Percentiles rank a stretch among this genome's conserved stretches.
phyloP scores from a whole-genome alignment of 176 grass and related monocot species.

The Ampelocalamus luodianensis region DNA sequence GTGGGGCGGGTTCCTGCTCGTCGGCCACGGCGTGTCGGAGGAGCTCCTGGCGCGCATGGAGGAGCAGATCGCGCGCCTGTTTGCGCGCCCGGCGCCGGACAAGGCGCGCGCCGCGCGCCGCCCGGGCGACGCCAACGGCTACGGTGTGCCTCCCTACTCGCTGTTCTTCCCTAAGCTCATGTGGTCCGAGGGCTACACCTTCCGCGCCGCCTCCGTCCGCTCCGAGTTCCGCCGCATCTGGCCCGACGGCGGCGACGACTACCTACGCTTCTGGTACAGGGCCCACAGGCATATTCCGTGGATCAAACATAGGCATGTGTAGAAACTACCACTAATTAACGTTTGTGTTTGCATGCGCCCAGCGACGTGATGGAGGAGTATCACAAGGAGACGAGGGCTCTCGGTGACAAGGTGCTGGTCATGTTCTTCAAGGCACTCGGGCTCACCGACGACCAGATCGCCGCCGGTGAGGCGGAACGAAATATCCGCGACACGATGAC shows the following conservation, averaged over 20 bases:
- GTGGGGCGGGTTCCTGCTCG: conserved; percentile 72
- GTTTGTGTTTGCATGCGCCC: background rate
- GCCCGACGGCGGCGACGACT: conserved; percentile 51
- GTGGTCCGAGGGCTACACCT: conserved; percentile 80
- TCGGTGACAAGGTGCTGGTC: conserved; percentile 43
- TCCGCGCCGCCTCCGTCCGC: conserved; percentile 40
- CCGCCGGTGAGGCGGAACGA: conserved; percentile 25
- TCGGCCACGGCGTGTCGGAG: conserved; percentile 43
- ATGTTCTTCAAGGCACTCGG: conserved; percentile 60
- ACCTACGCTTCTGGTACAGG: conserved; percentile 38
- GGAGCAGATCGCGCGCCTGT: conserved; percentile 53
- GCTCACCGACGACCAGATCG: conserved; percentile 45
- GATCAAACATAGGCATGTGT: background rate
- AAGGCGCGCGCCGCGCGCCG: conserved; percentile 59
- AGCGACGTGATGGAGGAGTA: conserved; percentile 73
- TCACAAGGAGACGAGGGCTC: conserved; percentile 46
- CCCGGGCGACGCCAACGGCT: conserved; percentile 11
- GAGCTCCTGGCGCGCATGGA: conserved; percentile 21
- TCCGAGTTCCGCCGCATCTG: conserved; percentile 60
- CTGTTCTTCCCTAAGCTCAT: conserved; percentile 58
- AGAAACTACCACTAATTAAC: too few species aligned
- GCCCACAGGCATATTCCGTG: background rate
- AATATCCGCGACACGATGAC: conserved; percentile 24
- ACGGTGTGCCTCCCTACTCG: conserved; percentile 51
- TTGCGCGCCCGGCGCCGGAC: conserved; percentile 40